These are phyloP conservation scores for Berberis vulgaris DNA, from an alignment of 164 flowering plant genomes.

Conservation along the genomic window DNA sequence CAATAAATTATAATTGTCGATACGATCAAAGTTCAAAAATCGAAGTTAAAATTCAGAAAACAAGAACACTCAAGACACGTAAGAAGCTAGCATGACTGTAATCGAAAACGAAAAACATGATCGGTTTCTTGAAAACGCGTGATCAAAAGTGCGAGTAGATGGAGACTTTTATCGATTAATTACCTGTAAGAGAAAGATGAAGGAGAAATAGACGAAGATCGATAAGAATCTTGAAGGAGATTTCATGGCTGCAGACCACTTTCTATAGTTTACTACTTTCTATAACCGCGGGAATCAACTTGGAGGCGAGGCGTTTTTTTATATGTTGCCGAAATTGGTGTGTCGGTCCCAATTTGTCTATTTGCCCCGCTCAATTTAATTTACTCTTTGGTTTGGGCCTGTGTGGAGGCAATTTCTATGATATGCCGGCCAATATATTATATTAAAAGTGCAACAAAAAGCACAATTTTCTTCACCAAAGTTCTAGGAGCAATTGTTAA, in stretches of 20 bases:
- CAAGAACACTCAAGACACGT: neutral
- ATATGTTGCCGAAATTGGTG: no score
- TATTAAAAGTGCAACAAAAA: no score
- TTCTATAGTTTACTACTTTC: neutral
- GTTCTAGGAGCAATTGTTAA: no score
- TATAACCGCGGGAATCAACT: no score
- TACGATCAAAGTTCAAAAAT: neutral
- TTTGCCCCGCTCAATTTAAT: no score
- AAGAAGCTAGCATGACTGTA: neutral
- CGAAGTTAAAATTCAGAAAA: no score
- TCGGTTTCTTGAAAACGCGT: neutral
- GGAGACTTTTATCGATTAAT: neutral
- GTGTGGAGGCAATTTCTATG: no score
- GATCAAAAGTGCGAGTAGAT: neutral
- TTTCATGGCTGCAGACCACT: constrained; percentile 5
- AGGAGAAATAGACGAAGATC: neutral
- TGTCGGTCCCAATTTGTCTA: no score
- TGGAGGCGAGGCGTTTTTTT: no score
- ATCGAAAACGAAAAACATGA: neutral
- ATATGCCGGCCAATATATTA: no score
- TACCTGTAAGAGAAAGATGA: constrained; percentile 9
- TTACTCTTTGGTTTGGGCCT: no score
- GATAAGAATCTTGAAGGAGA: constrained; percentile 1
- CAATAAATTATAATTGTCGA: neutral
- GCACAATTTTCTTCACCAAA: no score